Evolutionary conservation across 1,284 basidiomycete genomes (phyloP), one percentile per base, ranked within the genome.

Genomic region (Cutaneotrichosporon dermatis): DNA sequence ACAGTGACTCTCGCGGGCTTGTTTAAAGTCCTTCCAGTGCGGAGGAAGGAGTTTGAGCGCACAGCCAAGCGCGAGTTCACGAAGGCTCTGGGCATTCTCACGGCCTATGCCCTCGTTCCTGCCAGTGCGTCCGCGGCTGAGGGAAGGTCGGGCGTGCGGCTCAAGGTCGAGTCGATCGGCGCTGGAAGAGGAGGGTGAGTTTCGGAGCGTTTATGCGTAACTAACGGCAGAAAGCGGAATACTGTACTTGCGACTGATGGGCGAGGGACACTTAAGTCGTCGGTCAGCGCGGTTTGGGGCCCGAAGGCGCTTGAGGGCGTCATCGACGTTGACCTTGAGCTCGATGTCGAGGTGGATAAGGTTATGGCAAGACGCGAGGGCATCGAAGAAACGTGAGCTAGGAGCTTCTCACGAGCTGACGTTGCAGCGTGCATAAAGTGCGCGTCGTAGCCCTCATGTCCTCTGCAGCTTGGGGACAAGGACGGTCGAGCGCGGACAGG

Each of bases 41-140:
- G 96, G 3, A 82, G 92, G 6, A 94, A 94, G 72, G 95, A 98
- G 71, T 84, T 98, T 50, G 88, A 93, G 70, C 84, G 90, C 59
- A 94, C 95, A 65, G 81, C 84, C 4, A 98, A 96, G 75, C 85
- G 93, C 45, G 94, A 99, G 70, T 95, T 89, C 72, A 85, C 85
- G 4, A 96, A 96, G 70, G 88, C 90, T 0, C 78, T 97, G 41
- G 82, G 83, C 8, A 80, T 97, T 8, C 76, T 99, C 44, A 88
- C 88, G 57, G 92, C 91, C 0, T 99, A 99, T 74, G 94, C 93
- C 0, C 82, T 99, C 6, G 88, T 93, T 0, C 90, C 91, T 1
- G 69, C 73, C 4, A 66, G 66, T 25, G 66, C 8, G 86, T n/a
- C 58, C 5, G 68, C 66, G 40, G 70, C 63, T 2, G 57, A 50